Base-by-base conservation (phyloP, 106 monocot species). In the Chionographis japonica region DNA sequence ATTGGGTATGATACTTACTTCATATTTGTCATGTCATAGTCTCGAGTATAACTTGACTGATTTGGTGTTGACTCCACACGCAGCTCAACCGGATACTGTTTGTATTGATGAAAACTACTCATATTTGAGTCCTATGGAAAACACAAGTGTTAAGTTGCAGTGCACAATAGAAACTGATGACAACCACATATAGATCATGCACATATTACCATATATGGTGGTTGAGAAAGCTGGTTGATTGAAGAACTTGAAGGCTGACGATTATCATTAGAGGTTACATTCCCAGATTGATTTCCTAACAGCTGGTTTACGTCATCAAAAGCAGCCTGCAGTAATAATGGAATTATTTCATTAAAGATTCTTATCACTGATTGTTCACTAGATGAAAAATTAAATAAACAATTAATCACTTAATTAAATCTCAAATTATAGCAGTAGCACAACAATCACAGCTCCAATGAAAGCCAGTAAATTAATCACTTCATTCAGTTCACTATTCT, bases 61-160 rank as follows among this genome's bases (percentile, higher is more conserved):
- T 68, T 73, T 52, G 73, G 61, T 81, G 64, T 41, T 40, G 71
- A 54, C 35, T 76, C 72, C 54, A 71, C 49, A 58, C 70, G 78
- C 56, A 39, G 37, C 78, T 91, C 76, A 57, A 52, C 60, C 15
- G 70, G 71, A 68, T 70, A 65, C n/a, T 83, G 74, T 72, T 75
- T 69, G 40, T 78, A 71, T 42, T 52, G 80, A 63, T 79, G 76
- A 66, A 75, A 39, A 53, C 76, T 65, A 50, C 15, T 77, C 56
- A 51, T 67, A 11, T 68, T 79, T 56, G 73, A 11, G 15, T 62
- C 85, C 85, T 89, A 61, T 37, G 77, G n/a, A 50, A 70, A 4
- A 54, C 50, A 37, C 49, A 8, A 27, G 6, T 16, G 37, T 67
- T 18, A 75, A 36, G 8, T 56, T 35, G 6, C 42, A 69, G 41